Percentiles rank a stretch among this genome's conserved stretches.
Conservation (phyloP, 2,329 filamentous ascomycete genomes). For the Colletotrichum gigasporum region DNA sequence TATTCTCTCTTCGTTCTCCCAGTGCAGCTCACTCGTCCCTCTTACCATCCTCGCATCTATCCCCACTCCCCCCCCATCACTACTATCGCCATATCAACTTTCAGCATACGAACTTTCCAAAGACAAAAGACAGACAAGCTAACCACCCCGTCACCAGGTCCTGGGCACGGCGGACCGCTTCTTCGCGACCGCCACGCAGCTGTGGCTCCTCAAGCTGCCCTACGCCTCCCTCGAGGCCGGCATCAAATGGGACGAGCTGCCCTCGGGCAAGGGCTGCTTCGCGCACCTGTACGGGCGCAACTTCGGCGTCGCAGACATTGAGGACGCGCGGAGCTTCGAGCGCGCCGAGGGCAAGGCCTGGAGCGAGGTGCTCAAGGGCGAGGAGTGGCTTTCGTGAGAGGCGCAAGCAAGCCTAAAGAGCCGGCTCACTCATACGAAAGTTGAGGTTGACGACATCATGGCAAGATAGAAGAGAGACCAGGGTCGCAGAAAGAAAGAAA, state of each 20-base stretch:
- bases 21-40: no score
- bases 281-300: slow-evolving; percentile 67
- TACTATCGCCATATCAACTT: no score
- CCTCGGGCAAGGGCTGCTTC: slow-evolving; percentile 53
- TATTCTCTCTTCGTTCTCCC: no score
- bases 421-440: no score
- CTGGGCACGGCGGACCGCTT: slow-evolving; percentile 56
- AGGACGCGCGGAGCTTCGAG: slow-evolving; percentile 55
- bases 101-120: no score
- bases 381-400: slow-evolving; percentile 48
- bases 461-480: neutral
- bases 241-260: slow-evolving; percentile 67
- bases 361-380: slow-evolving; percentile 52
- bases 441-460: neutral
- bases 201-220: slow-evolving; percentile 65
- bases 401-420: neutral
- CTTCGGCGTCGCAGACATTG: slow-evolving; percentile 62
- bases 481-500: neutral
- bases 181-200: slow-evolving; percentile 47
- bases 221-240: slow-evolving; percentile 52
- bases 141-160: slow-evolving; percentile 41
- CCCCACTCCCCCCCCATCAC: no score
- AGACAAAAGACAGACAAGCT: neutral
- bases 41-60: neutral
- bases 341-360: slow-evolving; percentile 56